Evolutionary conservation across 116 monocot genomes (phyloP).

Genomic region (Zostera marina): DNA sequence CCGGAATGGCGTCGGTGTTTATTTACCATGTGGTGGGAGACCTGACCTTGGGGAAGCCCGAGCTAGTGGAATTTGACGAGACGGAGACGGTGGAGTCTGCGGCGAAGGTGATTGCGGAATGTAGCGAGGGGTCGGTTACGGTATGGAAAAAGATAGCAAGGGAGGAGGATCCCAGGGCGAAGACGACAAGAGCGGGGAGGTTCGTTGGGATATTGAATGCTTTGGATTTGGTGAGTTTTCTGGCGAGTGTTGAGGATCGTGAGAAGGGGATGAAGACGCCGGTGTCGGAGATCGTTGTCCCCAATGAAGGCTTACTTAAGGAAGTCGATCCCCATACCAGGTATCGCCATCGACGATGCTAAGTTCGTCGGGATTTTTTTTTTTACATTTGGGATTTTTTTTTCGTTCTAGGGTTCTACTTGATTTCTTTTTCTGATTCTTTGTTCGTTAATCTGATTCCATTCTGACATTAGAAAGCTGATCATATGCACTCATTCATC

Average conservation of each 20-base stretch:
- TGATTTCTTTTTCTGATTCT: no score
- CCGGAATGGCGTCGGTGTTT: slow-evolving; percentile 34
- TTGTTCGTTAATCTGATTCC: no score
- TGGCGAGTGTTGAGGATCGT: slow-evolving; percentile 35
- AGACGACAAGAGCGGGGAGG: slow-evolving; percentile 23
- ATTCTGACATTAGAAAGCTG: no score
- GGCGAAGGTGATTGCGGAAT: slow-evolving; percentile 40
- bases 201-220: slow-evolving; percentile 71
- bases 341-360: neutral
- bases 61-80: slow-evolving; percentile 55
- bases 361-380: neutral
- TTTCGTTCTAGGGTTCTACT: no score
- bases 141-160: slow-evolving; percentile 35
- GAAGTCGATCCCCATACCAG: slow-evolving; percentile 85
- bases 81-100: slow-evolving; percentile 66
- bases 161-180: slow-evolving; percentile 3
- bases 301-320: slow-evolving; percentile 34
- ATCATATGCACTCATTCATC: no score
- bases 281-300: slow-evolving; percentile 46
- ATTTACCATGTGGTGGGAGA: slow-evolving; percentile 85
- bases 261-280: slow-evolving; percentile 41
- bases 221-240: slow-evolving; percentile 69
- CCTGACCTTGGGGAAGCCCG: slow-evolving; percentile 87
- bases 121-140: slow-evolving; percentile 52
- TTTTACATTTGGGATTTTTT: no score